These are phyloP conservation scores for Penicillium sp. DNA, from an alignment of 2,329 filamentous ascomycete genomes.

Conservation along the genomic window DNA sequence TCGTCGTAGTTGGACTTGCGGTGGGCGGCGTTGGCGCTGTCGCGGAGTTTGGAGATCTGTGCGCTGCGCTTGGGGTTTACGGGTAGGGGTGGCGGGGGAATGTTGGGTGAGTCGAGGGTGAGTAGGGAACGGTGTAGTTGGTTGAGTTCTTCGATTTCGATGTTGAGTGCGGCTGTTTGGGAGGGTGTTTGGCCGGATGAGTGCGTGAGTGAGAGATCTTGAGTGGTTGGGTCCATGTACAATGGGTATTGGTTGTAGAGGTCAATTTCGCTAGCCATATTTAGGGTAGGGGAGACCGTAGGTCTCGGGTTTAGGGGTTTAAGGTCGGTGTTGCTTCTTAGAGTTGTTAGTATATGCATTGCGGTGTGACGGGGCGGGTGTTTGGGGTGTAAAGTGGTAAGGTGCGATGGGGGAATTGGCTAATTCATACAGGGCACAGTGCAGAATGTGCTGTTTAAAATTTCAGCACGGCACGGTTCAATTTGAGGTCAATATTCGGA, in stretches of 20 bases:
- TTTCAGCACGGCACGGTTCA: background rate
- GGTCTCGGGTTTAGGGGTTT: background rate
- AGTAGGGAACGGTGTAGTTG: slow-evolving; percentile 70
- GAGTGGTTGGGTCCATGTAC: slow-evolving; percentile 75
- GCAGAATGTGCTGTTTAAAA: background rate
- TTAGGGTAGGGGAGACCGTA: slow-evolving; percentile 4
- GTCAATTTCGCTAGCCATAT: slow-evolving; percentile 34
- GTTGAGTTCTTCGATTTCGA: slow-evolving; percentile 74
- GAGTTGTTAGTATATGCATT: slow-evolving; percentile 6
- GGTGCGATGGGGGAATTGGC: background rate
- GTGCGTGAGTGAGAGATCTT: slow-evolving; percentile 60
- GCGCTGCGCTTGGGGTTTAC: slow-evolving; percentile 90
- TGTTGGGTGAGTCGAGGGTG: slow-evolving; percentile 59
- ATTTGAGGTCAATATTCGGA: background rate
- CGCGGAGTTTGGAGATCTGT: slow-evolving; percentile 85
- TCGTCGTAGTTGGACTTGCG: slow-evolving; percentile 73
- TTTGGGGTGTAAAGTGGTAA: background rate
- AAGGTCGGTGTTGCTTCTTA: background rate
- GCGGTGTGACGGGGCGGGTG: background rate
- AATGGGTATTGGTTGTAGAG: slow-evolving; percentile 78
- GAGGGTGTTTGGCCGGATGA: slow-evolving; percentile 45
- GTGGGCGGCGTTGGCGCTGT: slow-evolving; percentile 78
- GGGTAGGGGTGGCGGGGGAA: slow-evolving; percentile 82
- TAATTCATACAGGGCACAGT: background rate
- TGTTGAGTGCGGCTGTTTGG: slow-evolving; percentile 53